These are phyloP conservation scores for Rhizophora mangle DNA, from an alignment of 345 rosid species.

Conservation along the genomic window DNA sequence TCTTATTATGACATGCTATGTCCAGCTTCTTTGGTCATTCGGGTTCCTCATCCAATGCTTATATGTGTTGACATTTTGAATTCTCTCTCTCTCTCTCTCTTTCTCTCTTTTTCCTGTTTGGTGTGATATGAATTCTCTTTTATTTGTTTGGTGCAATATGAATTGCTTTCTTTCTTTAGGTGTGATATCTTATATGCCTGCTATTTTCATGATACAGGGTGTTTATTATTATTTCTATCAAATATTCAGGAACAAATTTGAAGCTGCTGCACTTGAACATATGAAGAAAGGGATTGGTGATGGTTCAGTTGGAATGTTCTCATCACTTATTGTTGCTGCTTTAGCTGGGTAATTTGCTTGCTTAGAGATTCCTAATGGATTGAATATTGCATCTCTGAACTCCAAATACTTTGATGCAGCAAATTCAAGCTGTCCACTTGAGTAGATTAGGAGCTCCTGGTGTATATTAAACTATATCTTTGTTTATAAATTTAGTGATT, in stretches of 20 bases:
- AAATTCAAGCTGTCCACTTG: background rate
- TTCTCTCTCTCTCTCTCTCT: background rate
- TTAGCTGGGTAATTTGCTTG: conserved; percentile 64
- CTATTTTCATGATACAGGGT: conserved; percentile 72
- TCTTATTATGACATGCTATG: no score
- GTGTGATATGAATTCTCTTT: background rate
- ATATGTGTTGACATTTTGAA: no score
- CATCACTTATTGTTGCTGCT: conserved; percentile 94
- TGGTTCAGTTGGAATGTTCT: conserved; percentile 91
- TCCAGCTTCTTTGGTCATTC: no score
- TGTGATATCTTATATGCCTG: conserved; percentile 31
- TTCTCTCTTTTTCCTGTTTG: background rate
- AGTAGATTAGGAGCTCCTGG: background rate
- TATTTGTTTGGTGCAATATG: background rate
- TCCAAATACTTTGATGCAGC: background rate
- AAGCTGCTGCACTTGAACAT: conserved; percentile 54
- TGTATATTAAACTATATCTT: no score
- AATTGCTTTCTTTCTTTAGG: background rate
- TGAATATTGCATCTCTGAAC: background rate
- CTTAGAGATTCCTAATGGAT: background rate
- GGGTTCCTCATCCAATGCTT: no score
- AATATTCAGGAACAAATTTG: conserved; percentile 94
- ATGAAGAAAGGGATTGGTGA: conserved; percentile 74
- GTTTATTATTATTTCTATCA: conserved; percentile 99
- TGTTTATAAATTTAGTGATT: no score